Evolutionary conservation across 2,329 filamentous ascomycete species (phyloP).

Genomic region (Penicillium brevicompactum): DNA sequence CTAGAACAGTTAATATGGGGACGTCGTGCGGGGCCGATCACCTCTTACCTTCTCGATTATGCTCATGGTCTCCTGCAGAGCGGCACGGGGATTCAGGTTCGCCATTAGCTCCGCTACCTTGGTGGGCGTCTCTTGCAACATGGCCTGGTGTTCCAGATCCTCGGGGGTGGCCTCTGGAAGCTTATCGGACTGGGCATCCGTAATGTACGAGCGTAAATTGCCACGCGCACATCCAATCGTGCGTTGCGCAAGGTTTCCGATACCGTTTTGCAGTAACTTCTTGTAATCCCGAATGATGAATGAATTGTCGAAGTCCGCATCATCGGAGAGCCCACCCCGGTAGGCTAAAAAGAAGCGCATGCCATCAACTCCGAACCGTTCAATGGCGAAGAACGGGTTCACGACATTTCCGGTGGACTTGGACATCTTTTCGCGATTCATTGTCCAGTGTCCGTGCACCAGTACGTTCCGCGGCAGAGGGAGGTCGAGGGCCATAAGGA

Average conservation of each 20-base stretch:
- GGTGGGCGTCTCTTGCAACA: conserved; percentile 44
- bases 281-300: conserved; percentile 76
- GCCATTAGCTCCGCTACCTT: conserved; percentile 62
- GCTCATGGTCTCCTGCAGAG: conserved; percentile 66
- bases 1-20: conserved; percentile 39
- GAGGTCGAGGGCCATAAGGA: conserved; percentile 84
- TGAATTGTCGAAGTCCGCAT: conserved; percentile 82
- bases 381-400: conserved; percentile 87
- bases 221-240: conserved; percentile 70
- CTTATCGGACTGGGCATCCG: conserved; percentile 34
- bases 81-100: conserved; percentile 63
- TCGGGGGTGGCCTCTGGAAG: conserved; percentile 32
- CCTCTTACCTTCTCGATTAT: conserved; percentile 59
- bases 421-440: conserved; percentile 91
- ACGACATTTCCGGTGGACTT: conserved; percentile 95
- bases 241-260: conserved; percentile 79
- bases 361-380: conserved; percentile 82
- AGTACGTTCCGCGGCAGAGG: conserved; percentile 78
- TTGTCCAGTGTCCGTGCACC: conserved; percentile 93
- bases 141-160: conserved; percentile 39
- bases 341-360: conserved; percentile 88
- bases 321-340: conserved; percentile 73
- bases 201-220: conserved; percentile 64
- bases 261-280: conserved; percentile 72
- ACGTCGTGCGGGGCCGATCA: conserved; percentile 13